Base-by-base conservation (phyloP, 169 alveolate species). In the Babesia gibsoni region DNA sequence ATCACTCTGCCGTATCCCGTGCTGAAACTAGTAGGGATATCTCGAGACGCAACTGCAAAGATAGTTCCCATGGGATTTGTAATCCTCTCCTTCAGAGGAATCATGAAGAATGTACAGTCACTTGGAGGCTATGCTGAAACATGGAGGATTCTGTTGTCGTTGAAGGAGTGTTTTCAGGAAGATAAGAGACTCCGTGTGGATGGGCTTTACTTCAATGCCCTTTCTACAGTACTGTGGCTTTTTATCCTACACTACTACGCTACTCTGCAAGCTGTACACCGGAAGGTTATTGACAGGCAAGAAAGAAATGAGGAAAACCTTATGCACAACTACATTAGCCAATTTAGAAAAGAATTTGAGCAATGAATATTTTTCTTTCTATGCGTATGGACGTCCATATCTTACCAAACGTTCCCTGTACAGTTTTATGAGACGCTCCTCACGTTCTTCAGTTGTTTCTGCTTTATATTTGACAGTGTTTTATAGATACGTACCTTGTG, bases 401-500 rank as follows among this genome's bases (percentile, higher is more conserved):
- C 65, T 52, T 33, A 69, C 32, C 49, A 69, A 42, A n/a, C 72
- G 48, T 36, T 69, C 67, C 16, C 81, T 69, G 70, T 69, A 69
- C 1, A 69, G 65, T 36, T 69, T 46, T 10, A 69, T 33, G 32
- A 69, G 59, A 6, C 65, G 66, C 12, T 46, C 74, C 36, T 69
- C 81, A 8, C 66, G 72, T 39, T 61, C 25, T 14, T 42, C 4
- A 27, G 72, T 45, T 22, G 72, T 41, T 29, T 61, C 72, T 61
- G 58, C 10, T 18, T 29, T 18, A n/a, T 5, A 27, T 56, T 14
- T 56, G 6, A 16, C 8, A 36, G 10, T 5, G 30, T 10, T 5
- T 20, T 27, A 16, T 3, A 8, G 1, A 33, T 10, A 61, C 57
- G 39, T 43, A 43, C 72, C 72, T 18, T 61, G 20, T 16, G 72